Percentiles rank a stretch among this genome's conserved stretches.
These are phyloP conservation scores for Scleroderma bovista DNA, from an alignment of 768 basidiomycete genomes.

Conservation along the genomic window DNA sequence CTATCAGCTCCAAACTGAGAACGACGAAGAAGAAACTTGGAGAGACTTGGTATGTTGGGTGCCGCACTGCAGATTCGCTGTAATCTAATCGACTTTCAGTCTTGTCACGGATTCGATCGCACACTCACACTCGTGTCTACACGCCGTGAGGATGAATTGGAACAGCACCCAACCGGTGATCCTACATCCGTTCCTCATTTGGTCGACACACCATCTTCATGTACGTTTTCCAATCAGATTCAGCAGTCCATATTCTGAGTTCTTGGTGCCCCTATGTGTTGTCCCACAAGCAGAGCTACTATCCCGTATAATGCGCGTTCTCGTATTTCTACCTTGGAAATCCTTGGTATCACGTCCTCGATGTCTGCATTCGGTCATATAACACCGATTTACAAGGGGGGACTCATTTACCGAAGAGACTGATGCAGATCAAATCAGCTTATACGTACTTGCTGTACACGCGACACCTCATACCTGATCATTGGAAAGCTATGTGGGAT, in stretches of 20 bases:
- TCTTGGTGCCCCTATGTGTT: not conserved
- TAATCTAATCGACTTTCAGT: conserved; percentile 33
- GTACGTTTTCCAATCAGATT: conserved; percentile 7
- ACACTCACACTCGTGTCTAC: conserved; percentile 53
- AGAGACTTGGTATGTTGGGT: conserved; percentile 57
- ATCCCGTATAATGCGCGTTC: conserved; percentile 6
- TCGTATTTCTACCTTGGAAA: not conserved
- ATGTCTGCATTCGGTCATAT: conserved; percentile 12
- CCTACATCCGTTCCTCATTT: conserved; percentile 9
- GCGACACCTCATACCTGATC: conserved; percentile 6
- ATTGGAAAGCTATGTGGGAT: conserved; percentile 2
- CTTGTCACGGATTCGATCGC: conserved; percentile 73
- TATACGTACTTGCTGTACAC: not conserved
- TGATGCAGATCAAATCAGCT: conserved; percentile 5
- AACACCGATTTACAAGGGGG: conserved; percentile 1
- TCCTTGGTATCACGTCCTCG: conserved; percentile 6
- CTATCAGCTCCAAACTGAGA: conserved; percentile 81
- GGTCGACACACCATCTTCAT: conserved; percentile 7
- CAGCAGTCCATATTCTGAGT: not conserved
- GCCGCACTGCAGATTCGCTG: not conserved
- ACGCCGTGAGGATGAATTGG: conserved; percentile 45
- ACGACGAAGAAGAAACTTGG: conserved; percentile 83
- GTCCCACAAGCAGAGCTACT: conserved; percentile 11
- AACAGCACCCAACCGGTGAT: conserved; percentile 8
- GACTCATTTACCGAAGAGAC: conserved; percentile 3